phyloP scores from a whole-genome alignment of 345 rosid species.

The Eutrema heterophyllum region DNA sequence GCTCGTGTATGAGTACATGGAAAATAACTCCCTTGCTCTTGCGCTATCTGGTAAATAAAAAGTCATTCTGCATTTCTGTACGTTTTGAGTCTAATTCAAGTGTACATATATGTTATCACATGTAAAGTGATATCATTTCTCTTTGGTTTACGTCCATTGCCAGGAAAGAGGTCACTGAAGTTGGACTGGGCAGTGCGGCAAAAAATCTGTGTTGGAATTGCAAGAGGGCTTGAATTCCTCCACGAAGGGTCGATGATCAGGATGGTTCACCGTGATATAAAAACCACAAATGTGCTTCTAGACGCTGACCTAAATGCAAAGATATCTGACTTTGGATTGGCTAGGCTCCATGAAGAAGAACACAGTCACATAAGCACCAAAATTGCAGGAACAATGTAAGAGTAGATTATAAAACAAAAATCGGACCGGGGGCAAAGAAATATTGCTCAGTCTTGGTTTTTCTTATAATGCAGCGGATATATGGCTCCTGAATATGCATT shows the following conservation, averaged over 20 bases:
- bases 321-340: constrained; percentile 70
- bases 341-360: constrained; percentile 48
- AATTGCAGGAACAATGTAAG: constrained; percentile 65
- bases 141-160: background rate
- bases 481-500: constrained; percentile 53
- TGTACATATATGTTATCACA: background rate
- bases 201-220: constrained; percentile 49
- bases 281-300: constrained; percentile 52
- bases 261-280: constrained; percentile 65
- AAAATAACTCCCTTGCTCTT: constrained; percentile 39
- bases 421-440: too few species aligned
- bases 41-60: constrained; percentile 17
- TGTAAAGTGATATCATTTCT: background rate
- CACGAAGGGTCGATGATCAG: constrained; percentile 51
- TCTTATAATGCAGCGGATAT: constrained; percentile 32
- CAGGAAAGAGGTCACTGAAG: background rate
- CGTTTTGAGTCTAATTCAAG: background rate
- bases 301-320: constrained; percentile 48
- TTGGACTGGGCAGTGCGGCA: constrained; percentile 48
- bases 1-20: constrained; percentile 42
- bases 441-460: background rate
- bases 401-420: background rate
- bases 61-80: background rate
- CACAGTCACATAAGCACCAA: constrained; percentile 54
- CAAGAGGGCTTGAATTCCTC: constrained; percentile 55